A percentile compares a stretch with the other conserved stretches of the same genome.
Conservation (phyloP, 257 asterid genomes). For the Solanum chmielewskii region DNA sequence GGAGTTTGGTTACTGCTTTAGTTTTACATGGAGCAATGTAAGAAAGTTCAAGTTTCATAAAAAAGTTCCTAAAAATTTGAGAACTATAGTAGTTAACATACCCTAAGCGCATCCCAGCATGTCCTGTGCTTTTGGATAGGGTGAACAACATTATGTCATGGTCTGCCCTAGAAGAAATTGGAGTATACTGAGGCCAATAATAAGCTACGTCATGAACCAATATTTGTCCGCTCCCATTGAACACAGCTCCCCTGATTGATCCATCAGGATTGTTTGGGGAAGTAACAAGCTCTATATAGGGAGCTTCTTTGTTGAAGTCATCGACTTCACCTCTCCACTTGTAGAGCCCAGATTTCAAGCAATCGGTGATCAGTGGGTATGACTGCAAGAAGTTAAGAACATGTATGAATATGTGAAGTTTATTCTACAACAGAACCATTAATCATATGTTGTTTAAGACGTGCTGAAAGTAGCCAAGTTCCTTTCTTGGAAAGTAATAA, state of each 20-base stretch:
- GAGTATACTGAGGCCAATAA: constrained; percentile 90
- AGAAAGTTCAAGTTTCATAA: background rate
- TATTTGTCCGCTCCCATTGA: constrained; percentile 43
- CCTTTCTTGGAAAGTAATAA: background rate
- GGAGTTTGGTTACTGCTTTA: background rate
- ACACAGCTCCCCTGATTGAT: constrained; percentile 51
- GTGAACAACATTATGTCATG: constrained; percentile 92
- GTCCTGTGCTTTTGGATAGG: constrained; percentile 90
- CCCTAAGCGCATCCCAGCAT: constrained; percentile 90
- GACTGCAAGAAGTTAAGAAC: constrained; percentile 37
- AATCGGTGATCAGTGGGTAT: constrained; percentile 69
- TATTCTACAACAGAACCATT: background rate
- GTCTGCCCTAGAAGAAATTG: constrained; percentile 59
- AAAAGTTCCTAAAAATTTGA: background rate
- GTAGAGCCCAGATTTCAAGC: constrained; percentile 75
- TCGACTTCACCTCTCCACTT: constrained; percentile 83
- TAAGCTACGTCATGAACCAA: constrained; percentile 80
- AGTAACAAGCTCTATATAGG: constrained; percentile 80
- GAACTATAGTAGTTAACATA: constrained; percentile 6
- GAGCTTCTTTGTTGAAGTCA: constrained; percentile 34
- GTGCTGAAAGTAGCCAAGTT: background rate
- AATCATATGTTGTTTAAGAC: background rate
- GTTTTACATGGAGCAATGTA: background rate
- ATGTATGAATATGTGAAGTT: background rate
- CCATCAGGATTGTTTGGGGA: constrained; percentile 98